Evolutionary conservation across 371 early-diverging fungal genomes (phyloP).

Genomic region (Cladochytrium tenue): DNA sequence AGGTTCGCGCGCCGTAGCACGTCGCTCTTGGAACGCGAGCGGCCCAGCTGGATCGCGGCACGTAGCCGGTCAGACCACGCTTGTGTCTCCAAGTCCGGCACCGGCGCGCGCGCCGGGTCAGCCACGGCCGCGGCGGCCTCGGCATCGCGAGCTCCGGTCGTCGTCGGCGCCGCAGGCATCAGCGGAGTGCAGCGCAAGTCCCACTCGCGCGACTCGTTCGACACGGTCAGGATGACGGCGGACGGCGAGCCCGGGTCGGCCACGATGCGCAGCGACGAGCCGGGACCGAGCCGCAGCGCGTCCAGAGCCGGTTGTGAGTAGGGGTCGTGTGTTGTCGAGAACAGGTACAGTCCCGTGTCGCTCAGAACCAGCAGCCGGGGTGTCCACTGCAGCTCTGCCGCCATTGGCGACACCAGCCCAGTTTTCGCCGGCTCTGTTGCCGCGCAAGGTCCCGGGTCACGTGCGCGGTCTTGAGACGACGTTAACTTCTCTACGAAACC

Average conservation of each 20-base stretch:
- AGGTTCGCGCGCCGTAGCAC: not conserved
- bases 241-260: not conserved
- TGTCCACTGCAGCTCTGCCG: not conserved
- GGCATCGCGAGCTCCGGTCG: not conserved
- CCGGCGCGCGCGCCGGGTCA: not conserved
- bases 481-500: slow-evolving; percentile 1
- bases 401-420: not conserved
- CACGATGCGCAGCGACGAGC: not conserved
- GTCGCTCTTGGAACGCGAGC: not conserved
- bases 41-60: not conserved
- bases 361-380: not conserved
- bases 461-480: not conserved
- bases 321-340: not conserved
- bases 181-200: not conserved
- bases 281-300: not conserved
- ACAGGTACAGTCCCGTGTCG: not conserved
- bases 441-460: not conserved
- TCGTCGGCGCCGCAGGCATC: too few relatives aligned
- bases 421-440: not conserved
- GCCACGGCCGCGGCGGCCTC: not conserved
- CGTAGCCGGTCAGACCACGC: not conserved
- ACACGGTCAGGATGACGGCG: not conserved
- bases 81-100: not conserved
- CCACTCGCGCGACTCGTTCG: not conserved
- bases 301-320: not conserved